Evolutionary conservation across 352 stramenopile species (phyloP), one percentile per base, ranked within the genome.

Genomic region (Phytophthora crassamura): DNA sequence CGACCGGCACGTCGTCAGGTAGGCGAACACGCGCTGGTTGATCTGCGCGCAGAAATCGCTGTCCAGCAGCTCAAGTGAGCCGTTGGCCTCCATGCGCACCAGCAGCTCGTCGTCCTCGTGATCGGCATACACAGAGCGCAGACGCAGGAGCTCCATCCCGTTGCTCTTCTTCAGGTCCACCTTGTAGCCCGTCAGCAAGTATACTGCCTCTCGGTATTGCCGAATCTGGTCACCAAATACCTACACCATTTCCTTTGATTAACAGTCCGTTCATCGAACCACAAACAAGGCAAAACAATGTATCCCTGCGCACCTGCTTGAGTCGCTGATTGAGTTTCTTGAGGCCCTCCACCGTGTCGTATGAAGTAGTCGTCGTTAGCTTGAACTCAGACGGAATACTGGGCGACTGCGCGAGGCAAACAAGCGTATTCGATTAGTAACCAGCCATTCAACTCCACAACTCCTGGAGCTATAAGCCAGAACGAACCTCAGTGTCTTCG

Each of bases 141-240:
- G 70, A 12, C 77, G 78, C 25, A 97, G 67, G 38, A 94, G 54
- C 67, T 94, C 87, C 45, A 86, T 73, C 7, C 84, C 83, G 46
- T 93, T 89, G 59, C 74, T 92, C 53, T 91, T 90, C 58, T 89
- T 89, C 30, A 96, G 52, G 59, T 96, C 87, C 14, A 97, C 79
- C 63, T 97, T 96, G 72, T 84, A 97, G 8, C 90, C 91, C 1
- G 88, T 97, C 25, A 97, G 77, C 25, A 95, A 79, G 50, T 94
- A 96, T 9, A 98, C 87, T 2, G 89, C 88, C 50, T 98, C 86
- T 36, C 90, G 83, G 62, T 96, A 97, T 51, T 90, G 87, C 62
- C 90, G 83, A 40, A 93, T 97, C 77, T 95, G 86, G 58, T 97
- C 89, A 58, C 79, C 88, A 32, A 94, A 97, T 15, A 90, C 82